Conservation (phyloP, 345 rosid species). For the Acer campestre region DNA sequence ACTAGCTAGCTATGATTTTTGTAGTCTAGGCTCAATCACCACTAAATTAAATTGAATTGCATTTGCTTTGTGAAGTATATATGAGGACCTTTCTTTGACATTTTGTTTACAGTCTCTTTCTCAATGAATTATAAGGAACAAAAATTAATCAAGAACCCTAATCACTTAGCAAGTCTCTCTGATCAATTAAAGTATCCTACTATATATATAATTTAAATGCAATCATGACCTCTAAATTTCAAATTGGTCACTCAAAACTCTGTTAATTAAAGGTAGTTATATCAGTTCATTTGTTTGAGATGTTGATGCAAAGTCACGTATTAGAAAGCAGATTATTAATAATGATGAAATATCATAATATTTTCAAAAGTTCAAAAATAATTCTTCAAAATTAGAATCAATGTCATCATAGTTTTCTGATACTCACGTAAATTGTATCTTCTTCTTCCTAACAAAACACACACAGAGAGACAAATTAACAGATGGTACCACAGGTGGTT, state of each 20-base stretch:
- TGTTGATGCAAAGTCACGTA: neutral
- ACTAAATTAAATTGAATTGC: neutral
- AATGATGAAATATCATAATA: no score
- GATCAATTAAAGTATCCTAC: neutral
- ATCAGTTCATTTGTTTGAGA: neutral
- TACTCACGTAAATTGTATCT: neutral
- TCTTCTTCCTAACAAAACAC: neutral
- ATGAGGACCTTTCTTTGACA: neutral
- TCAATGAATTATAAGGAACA: neutral
- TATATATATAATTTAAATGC: neutral
- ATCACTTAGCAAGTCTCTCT: neutral
- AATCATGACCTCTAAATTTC: neutral
- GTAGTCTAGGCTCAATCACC: neutral
- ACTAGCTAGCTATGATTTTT: neutral
- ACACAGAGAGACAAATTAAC: no score
- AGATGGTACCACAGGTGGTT: no score
- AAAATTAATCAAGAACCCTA: constrained; percentile 1
- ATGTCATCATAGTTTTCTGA: neutral
- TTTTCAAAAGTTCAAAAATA: neutral
- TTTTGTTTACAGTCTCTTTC: neutral
- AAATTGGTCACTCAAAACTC: neutral
- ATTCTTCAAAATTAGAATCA: neutral
- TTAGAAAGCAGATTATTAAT: neutral
- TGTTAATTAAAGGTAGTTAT: no score
- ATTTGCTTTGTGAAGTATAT: neutral